Evolutionary conservation across 257 asterid genomes (phyloP).

Genomic region (Fraxinus quadrangulata): DNA sequence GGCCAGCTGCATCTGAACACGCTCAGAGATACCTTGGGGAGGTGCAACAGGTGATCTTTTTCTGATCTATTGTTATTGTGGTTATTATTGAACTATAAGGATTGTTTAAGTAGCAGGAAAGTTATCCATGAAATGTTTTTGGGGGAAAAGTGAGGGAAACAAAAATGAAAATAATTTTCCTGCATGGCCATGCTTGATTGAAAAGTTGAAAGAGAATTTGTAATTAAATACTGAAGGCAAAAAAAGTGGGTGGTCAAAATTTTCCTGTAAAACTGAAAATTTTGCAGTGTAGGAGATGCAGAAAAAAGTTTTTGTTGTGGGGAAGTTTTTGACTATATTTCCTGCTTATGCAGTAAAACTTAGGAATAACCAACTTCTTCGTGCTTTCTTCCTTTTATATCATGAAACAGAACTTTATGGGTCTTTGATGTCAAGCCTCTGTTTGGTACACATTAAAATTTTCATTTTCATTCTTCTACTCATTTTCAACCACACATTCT

Average conservation of each 20-base stretch:
- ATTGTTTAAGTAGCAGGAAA: slow-evolving; percentile 10
- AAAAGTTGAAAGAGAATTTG: neutral
- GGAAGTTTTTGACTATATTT: neutral
- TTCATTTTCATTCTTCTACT: too few relatives aligned
- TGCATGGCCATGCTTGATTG: neutral
- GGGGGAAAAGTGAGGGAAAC: slow-evolving; percentile 12
- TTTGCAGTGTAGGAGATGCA: neutral
- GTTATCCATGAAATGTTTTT: neutral
- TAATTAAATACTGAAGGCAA: neutral
- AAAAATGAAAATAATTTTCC: neutral
- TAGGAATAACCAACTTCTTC: neutral
- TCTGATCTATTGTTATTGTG: neutral
- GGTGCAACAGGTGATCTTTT: slow-evolving; percentile 62
- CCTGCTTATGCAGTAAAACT: neutral
- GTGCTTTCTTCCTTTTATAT: neutral
- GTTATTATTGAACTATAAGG: neutral
- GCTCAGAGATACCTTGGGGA: slow-evolving; percentile 68
- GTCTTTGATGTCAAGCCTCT: neutral
- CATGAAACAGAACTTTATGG: neutral
- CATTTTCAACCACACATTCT: too few relatives aligned
- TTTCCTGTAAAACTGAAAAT: neutral
- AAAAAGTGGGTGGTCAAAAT: neutral
- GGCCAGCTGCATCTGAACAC: slow-evolving; percentile 83
- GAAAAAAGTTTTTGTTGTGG: neutral
- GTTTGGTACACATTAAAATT: too few relatives aligned